Evolutionary conservation across 345 rosid genomes (phyloP).

Genomic region (Psidium guajava): DNA sequence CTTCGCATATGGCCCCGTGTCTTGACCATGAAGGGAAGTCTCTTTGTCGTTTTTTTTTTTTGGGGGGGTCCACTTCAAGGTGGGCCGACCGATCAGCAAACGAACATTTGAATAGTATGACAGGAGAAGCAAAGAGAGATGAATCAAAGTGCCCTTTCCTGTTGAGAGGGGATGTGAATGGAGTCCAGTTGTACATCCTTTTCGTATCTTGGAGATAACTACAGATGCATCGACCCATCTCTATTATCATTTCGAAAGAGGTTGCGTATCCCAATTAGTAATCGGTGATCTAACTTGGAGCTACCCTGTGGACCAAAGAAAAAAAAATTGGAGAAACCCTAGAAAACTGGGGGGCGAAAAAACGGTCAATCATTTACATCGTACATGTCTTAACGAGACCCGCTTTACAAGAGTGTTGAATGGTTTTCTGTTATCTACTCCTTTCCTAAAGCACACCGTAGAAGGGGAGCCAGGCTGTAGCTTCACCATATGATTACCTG

Average conservation of each 20-base stretch:
- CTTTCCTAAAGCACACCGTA: neutral
- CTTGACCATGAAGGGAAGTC: neutral
- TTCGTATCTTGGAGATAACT: neutral
- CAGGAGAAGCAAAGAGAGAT: neutral
- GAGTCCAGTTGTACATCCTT: constrained; percentile 1
- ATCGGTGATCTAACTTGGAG: neutral
- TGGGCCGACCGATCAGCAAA: neutral
- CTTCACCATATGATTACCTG: neutral
- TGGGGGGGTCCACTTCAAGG: neutral
- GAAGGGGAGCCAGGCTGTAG: neutral
- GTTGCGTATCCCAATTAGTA: neutral
- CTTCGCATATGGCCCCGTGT: neutral
- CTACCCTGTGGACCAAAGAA: neutral
- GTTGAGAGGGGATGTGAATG: neutral
- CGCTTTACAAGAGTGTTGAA: neutral
- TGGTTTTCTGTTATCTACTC: neutral
- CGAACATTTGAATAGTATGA: neutral
- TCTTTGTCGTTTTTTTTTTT: neutral
- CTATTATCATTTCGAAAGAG: neutral
- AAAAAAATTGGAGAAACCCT: neutral
- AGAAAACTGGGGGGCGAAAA: neutral
- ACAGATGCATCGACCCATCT: neutral
- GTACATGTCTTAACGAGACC: neutral
- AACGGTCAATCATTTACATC: neutral
- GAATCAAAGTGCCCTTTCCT: neutral